Base-by-base conservation (phyloP, 2,329 filamentous ascomycete species). In the Fusarium armeniacum region DNA sequence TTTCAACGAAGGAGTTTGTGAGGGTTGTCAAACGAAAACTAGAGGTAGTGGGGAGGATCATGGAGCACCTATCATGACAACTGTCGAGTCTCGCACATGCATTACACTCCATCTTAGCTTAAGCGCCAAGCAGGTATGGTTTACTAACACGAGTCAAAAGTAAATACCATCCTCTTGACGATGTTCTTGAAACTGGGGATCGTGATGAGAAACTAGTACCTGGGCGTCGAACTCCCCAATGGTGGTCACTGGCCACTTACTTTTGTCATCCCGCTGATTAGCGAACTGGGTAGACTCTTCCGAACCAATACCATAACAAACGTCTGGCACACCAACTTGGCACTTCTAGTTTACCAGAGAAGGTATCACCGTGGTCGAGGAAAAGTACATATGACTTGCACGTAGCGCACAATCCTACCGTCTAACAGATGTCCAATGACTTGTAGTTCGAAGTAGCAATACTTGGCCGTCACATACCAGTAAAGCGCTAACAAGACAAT, bases 241-340 rank as follows among this genome's bases (percentile, higher is more conserved):
- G 24, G 26, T 40, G 18, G 24, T 46, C 10, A 18, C 33, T 16
- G 28, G 26, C 40, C 26, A 50, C 22, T 32, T 50, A 40, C 35
- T 52, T 60, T 16, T 46, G 24, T 47, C 58, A 58, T 67, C 56
- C 59, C 52, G 57, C 49, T 62, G 43, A 44, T 65, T 62, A 66
- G 28, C 58, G 57, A 60, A 47, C 22, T 62, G 55, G 49, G 45
- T 41, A 49, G 43, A 47, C 20, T 49, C 36, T 47, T 47, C 26
- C 12, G 30, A 38, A 20, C 51, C 44, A 64, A 64, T 58, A 6
- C 5, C 13, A 41, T 11, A 30, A 52, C 20, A 41, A 51, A 26
- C 28, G 6, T 41, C 35, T 28, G 49, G 18, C 35, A 41, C 6
- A 10, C n/a, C 12, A 16, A 32, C 18, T 52, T 38, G 28, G 43